These are phyloP conservation scores for Saccharomycopsis crataegensis DNA, from an alignment of 1,139 yeast genomes.

Conservation along the genomic window DNA sequence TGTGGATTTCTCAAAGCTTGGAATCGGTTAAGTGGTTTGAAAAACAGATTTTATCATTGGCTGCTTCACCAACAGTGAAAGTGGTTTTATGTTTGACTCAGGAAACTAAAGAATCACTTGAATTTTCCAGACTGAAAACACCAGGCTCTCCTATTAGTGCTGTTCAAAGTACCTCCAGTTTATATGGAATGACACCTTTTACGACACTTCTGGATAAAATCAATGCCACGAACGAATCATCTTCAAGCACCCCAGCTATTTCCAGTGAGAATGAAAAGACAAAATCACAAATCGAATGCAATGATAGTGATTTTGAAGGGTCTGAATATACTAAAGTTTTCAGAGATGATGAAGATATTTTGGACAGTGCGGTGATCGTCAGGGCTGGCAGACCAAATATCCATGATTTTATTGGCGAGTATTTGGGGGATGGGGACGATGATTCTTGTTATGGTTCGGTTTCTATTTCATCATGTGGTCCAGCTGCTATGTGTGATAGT, in stretches of 20 bases:
- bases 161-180: no score
- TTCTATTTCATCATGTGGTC: conserved; percentile 47
- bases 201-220: no score
- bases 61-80: conserved; percentile 29
- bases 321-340: no score
- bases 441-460: conserved; percentile 28
- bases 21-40: conserved; percentile 42
- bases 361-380: no score
- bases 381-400: conserved; percentile 34
- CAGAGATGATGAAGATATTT: no score
- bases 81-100: conserved; percentile 39
- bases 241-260: no score
- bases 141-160: no score
- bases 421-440: conserved; percentile 24
- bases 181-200: no score
- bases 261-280: no score
- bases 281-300: no score
- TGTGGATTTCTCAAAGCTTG: conserved; percentile 47
- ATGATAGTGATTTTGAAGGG: no score
- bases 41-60: conserved; percentile 38
- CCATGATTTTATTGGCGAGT: conserved; percentile 27
- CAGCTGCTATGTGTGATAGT: conserved; percentile 45
- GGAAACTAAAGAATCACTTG: conserved; percentile 26
- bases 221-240: no score
- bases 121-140: neutral